Percentiles rank a stretch among this genome's conserved stretches.
Evolutionary conservation across 1,284 basidiomycete species (phyloP).

Genomic region (Mycena sp.): DNA sequence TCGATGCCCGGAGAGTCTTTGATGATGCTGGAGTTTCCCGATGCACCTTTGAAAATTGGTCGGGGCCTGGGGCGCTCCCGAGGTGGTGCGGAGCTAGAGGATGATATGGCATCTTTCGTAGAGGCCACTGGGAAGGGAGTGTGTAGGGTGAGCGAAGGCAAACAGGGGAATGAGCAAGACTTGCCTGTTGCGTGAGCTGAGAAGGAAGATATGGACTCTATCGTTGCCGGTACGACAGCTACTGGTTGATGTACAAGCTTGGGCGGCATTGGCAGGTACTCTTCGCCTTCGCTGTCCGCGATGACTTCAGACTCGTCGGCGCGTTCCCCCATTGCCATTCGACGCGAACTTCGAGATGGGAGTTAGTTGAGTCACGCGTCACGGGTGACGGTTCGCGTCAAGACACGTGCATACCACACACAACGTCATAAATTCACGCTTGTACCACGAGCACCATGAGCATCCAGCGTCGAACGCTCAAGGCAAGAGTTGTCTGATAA

Average conservation of each 20-base stretch:
- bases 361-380: neutral
- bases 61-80: slow-evolving; percentile 21
- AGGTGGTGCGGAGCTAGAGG: slow-evolving; percentile 13
- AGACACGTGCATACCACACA: neutral
- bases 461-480: neutral
- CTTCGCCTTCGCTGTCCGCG: slow-evolving; percentile 20
- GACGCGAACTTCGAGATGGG: neutral
- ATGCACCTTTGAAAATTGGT: slow-evolving; percentile 15
- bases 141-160: neutral
- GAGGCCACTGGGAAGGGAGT: slow-evolving; percentile 7
- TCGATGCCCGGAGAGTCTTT: slow-evolving; percentile 18
- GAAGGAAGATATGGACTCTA: slow-evolving; percentile 20
- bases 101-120: slow-evolving; percentile 23
- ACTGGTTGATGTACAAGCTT: neutral
- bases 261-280: neutral
- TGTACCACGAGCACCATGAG: slow-evolving; percentile 14
- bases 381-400: neutral
- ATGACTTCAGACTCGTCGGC: slow-evolving; percentile 4
- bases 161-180: neutral
- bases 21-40: neutral
- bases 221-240: neutral
- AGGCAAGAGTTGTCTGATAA: neutral
- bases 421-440: no score
- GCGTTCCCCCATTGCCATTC: neutral
- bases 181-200: slow-evolving; percentile 10